Percentiles rank a stretch among this genome's conserved stretches.
phyloP scores from a whole-genome alignment of 2,329 filamentous ascomycete genomes.

The Stagonosporopsis cucurbitacearum region DNA sequence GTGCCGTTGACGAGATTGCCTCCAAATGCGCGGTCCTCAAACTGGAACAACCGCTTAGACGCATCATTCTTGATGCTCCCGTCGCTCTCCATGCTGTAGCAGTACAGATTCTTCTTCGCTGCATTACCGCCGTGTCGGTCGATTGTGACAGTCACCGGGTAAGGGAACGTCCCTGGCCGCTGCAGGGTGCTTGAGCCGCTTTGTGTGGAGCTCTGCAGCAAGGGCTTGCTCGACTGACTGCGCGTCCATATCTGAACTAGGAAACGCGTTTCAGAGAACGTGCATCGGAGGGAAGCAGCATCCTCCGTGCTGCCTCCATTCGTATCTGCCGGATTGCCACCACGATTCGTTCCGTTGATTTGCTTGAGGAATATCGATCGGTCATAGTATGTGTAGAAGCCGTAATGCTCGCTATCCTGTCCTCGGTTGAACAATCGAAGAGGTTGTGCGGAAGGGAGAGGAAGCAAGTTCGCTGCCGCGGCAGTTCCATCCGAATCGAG shows the following conservation, averaged over 20 bases:
- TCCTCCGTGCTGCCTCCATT: slow-evolving; percentile 58
- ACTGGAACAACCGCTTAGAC: slow-evolving; percentile 54
- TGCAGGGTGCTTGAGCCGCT: slow-evolving; percentile 53
- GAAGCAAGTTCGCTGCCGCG: slow-evolving; percentile 73
- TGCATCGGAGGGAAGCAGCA: slow-evolving; percentile 59
- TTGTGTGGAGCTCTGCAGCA: slow-evolving; percentile 38
- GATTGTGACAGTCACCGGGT: slow-evolving; percentile 65
- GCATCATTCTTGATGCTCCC: slow-evolving; percentile 50
- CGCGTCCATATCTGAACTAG: slow-evolving; percentile 68
- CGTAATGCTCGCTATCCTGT: slow-evolving; percentile 82
- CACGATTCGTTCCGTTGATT: slow-evolving; percentile 54
- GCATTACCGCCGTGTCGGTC: slow-evolving; percentile 66
- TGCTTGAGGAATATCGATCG: slow-evolving; percentile 82
- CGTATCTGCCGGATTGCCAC: slow-evolving; percentile 53
- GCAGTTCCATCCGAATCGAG: slow-evolving; percentile 73
- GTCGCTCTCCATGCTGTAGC: slow-evolving; percentile 61
- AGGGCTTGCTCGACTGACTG: slow-evolving; percentile 49
- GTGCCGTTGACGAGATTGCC: slow-evolving; percentile 61
- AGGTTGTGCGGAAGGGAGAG: slow-evolving; percentile 73
- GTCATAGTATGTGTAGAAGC: slow-evolving; percentile 92
- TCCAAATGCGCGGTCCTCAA: slow-evolving; percentile 60
- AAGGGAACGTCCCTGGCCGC: slow-evolving; percentile 65
- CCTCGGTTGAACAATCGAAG: slow-evolving; percentile 86
- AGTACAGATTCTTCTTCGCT: slow-evolving; percentile 64
- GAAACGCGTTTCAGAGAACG: slow-evolving; percentile 67